Base-by-base conservation (phyloP, 106 monocot species). In the Acorus gramineus region DNA sequence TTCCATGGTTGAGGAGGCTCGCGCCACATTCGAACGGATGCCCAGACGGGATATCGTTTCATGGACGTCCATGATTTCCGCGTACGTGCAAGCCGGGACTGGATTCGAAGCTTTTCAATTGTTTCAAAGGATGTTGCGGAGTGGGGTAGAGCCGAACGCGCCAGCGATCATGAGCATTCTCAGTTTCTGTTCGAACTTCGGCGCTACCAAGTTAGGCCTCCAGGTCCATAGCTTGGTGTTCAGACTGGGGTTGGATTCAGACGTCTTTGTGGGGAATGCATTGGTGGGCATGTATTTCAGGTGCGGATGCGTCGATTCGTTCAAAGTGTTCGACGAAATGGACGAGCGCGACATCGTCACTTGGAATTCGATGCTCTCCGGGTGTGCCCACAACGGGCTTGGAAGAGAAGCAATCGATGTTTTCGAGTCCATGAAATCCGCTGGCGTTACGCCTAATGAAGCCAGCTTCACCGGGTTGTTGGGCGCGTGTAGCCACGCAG, bases 41-140 rank as follows among this genome's bases (percentile, higher is more conserved):
- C 81, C 81, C 2, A 11, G 42, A 43, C 70, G 67, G 4, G 84
- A 84, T 69, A 71, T 81, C 44, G 79, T 89, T 3, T 85, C 85
- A 4, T 90, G 89, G 89, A 90, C 82, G 42, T 53, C 82, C 3
- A 82, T 90, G 44, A 85, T 90, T 46, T 90, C 85, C 56, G 80
- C 85, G 2, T 80, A 80, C 50, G 80, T 60, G 44, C 85, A 90
- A 50, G 80, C 67, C 11, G 89, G 75, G 11, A 68, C 75, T 46
- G 74, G 59, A 6, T 44, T 46, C 28, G 80, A 82, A 46, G 82
- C 85, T 2, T 44, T 90, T 14, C 42, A 56, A 13, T 59, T 85
- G 50, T 90, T 90, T 45, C 11, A 65, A 11, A 70, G 59, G 43
- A 90, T 85, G 89, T 4, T 80, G 50, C 7, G 46, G 8, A 70